Base-by-base conservation (phyloP, 2,329 filamentous ascomycete genomes). In the Apiospora koreana region DNA sequence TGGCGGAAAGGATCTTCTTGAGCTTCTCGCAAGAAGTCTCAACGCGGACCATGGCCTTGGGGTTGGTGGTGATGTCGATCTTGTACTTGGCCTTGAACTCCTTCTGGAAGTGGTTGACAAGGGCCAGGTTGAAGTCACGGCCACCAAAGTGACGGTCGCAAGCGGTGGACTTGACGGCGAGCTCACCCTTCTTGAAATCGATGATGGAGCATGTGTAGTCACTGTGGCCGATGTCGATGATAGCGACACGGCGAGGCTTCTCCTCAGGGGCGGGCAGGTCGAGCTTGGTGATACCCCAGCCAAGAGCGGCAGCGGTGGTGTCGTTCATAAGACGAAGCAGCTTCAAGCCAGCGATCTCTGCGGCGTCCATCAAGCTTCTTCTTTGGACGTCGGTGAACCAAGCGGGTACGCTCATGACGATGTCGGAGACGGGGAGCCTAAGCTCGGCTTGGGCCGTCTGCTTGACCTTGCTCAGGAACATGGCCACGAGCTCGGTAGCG, bases 51-150 rank as follows among this genome's bases (percentile, higher is more conserved):
- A 92, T 89, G 71, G 95, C 96, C 86, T 97, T 97, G 75, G 91
- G 89, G 85, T 98, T 96, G 75, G 90, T 91, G 83, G 91, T 90
- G 85, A 99, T 95, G 81, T 98, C 95, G 77, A 98, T 93, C 89
- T 97, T 97, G 90, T 94, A 97, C 84, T 97, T 98, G 83, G 94
- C 93, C 86, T 96, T 94, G 89, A 98, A 99, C 83, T 98, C 95
- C 79, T 93, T 92, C 77, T 93, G 93, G 79, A 99, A 94, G 86
- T 98, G 95, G 80, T 98, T 94, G 71, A 97, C 92, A 68, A 99
- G 86, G 73, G 94, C 94, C 85, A 94, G 92, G 88, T 99, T 97
- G 80, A 99, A 97, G 86, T 98, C 93, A 79, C 96, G 94, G 75
- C 96, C 96, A 87, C 96, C 96, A 75, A 98, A 97, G 86, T 98